Percentiles rank a stretch among this genome's conserved stretches.
Evolutionary conservation across 208 protist genomes (phyloP).

Genomic region (Jaenimonas drosophilae): DNA sequence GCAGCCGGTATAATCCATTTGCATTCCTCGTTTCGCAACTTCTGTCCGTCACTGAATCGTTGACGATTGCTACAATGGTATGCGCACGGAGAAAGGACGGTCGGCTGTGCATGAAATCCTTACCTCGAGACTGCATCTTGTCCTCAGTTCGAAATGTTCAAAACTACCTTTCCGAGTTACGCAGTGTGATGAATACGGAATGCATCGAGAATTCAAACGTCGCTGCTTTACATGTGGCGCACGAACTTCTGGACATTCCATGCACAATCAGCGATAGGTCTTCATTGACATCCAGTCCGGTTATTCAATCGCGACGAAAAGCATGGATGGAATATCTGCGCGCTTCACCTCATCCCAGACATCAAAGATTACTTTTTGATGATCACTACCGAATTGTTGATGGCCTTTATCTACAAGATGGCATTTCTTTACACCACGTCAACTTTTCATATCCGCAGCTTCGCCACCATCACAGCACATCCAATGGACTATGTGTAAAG

Average conservation of each 20-base stretch:
- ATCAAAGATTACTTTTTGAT: background rate
- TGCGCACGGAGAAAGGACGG: too few relatives aligned
- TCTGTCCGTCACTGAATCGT: background rate
- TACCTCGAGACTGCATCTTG: background rate
- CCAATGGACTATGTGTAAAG: background rate
- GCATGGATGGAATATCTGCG: background rate
- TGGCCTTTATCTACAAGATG: background rate
- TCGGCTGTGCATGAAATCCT: too few relatives aligned
- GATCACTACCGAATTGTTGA: background rate
- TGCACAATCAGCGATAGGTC: constrained; percentile 1
- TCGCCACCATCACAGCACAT: background rate
- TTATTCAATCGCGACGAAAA: background rate
- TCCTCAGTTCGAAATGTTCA: background rate
- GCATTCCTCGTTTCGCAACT: background rate
- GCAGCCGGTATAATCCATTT: background rate
- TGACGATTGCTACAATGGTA: background rate
- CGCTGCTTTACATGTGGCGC: background rate
- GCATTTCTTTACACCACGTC: background rate
- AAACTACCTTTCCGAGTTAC: background rate
- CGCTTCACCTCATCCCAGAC: too few relatives aligned
- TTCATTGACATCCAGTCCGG: background rate
- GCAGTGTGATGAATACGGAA: background rate
- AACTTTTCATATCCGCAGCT: background rate
- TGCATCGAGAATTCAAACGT: background rate
- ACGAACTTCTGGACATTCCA: background rate